A percentile compares a stretch with the other conserved stretches of the same genome.
Conservation (phyloP, 75 land plant genomes). For the Pseudotsuga menziesii region DNA sequence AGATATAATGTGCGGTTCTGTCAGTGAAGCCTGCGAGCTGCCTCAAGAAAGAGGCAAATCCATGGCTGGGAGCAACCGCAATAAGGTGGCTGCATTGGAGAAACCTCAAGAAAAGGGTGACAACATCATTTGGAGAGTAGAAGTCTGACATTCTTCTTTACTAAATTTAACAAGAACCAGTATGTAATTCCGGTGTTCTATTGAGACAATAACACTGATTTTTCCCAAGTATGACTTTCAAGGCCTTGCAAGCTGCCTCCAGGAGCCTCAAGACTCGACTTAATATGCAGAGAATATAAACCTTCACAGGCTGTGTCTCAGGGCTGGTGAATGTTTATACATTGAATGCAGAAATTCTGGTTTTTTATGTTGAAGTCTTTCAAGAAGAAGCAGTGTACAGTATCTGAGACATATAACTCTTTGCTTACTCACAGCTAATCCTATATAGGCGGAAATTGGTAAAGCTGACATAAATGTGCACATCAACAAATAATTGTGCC, state of each 20-base stretch:
- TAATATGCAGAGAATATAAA: conserved; percentile 1
- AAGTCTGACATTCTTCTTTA: conserved; percentile 9
- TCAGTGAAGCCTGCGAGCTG: conserved; percentile 52
- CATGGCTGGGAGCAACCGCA: conserved; percentile 16
- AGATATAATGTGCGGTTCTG: conserved; percentile 29
- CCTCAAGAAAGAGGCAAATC: conserved; percentile 32
- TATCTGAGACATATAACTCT: conserved; percentile 9
- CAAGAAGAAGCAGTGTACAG: conserved; percentile 4
- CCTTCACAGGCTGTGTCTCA: conserved; percentile 12
- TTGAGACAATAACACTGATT: neutral
- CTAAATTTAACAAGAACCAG: neutral
- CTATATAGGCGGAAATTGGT: neutral
- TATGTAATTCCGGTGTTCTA: neutral
- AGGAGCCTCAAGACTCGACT: neutral
- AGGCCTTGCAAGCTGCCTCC: neutral
- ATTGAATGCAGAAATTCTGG: neutral
- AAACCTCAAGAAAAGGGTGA: conserved; percentile 14
- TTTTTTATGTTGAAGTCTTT: neutral
- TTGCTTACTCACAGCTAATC: conserved; percentile 6
- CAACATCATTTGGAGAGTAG: conserved; percentile 31
- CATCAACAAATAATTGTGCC: too few relatives aligned
- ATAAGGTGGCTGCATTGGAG: conserved; percentile 31
- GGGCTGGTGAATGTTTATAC: conserved; percentile 14
- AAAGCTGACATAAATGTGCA: too few relatives aligned
- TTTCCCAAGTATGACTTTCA: conserved; percentile 4